Evolutionary conservation across 2,329 filamentous ascomycete species (phyloP), one percentile per base, ranked within the genome.

Genomic region (Rhexocercosporidium sp.): DNA sequence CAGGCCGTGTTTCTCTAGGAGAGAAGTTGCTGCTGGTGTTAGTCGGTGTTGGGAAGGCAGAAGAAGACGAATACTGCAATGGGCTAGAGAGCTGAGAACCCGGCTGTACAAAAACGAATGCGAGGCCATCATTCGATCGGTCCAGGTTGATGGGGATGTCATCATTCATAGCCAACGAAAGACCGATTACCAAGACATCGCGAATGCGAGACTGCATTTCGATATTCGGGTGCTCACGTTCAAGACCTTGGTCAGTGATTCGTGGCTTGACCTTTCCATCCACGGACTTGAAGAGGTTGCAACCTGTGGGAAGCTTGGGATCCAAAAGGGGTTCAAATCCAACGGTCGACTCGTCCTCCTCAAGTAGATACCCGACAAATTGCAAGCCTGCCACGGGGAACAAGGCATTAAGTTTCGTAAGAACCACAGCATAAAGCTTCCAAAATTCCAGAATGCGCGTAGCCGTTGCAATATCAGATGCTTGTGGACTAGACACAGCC

Each of bases 131-230:
- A 47, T 46, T 65, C 22, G 64, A 59, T 25, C 80, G 78, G 27
- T 82, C 81, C 81, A 76, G 80, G 79, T 71, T 81, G 68, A 75
- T 66, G 69, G 75, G 64, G 72, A 73, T 70, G 76, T 71, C 79
- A 60, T 81, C 78, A 70, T 83, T 81, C 64, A 84, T 79, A n/a
- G 85, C 84, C 31, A 91, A 77, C 62, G 85, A 79, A 90, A 65
- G 79, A 3, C 86, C 89, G 76, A 89, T 87, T 57, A 86, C 82
- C 8, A 91, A 79, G 37, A 92, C 82, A 67, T 89, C 87, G 64
- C 85, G 84, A 63, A 91, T 83, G 47, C 90, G 84, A 74, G 87
- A 86, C n/a, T 90, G 81, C 85, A 90, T 90, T 77, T 92, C 90
- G 39, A 86, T 81, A 64, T 89, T 86, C 0, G 84, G 82, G 66